phyloP scores from a whole-genome alignment of 768 basidiomycete genomes.

The Podaxis sp. region DNA sequence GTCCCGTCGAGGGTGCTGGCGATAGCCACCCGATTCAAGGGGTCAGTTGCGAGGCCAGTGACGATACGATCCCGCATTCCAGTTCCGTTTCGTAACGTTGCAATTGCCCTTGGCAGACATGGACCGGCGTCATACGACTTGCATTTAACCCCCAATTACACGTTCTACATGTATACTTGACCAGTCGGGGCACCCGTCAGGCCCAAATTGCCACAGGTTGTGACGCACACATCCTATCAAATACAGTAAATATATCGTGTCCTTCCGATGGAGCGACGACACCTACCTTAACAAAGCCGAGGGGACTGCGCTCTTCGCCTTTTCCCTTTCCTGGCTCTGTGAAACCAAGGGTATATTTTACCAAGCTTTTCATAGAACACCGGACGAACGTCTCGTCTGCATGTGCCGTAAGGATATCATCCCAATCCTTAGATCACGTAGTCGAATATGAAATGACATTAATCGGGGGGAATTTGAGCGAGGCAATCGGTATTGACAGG shows the following conservation, averaged over 20 bases:
- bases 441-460: constrained; percentile 77
- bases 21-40: constrained; percentile 78
- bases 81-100: constrained; percentile 37
- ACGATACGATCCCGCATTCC: constrained; percentile 56
- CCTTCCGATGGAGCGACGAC: neutral
- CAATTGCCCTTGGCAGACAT: constrained; percentile 54
- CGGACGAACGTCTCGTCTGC: constrained; percentile 75
- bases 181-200: constrained; percentile 82
- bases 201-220: constrained; percentile 95
- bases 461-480: constrained; percentile 83
- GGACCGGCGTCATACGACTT: constrained; percentile 72
- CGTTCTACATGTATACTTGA: constrained; percentile 87
- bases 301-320: constrained; percentile 37
- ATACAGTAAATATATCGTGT: neutral
- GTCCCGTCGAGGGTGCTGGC: constrained; percentile 89
- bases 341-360: constrained; percentile 70
- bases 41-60: constrained; percentile 83
- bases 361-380: too few relatives aligned
- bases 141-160: constrained; percentile 90
- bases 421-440: constrained; percentile 91
- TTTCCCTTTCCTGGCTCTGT: constrained; percentile 49
- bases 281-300: constrained; percentile 73
- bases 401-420: constrained; percentile 90
- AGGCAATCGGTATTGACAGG: constrained; percentile 74
- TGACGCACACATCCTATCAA: constrained; percentile 76